Conservation (phyloP, 2,329 filamentous ascomycete species). For the Paecilomyces dactylethromorphus region DNA sequence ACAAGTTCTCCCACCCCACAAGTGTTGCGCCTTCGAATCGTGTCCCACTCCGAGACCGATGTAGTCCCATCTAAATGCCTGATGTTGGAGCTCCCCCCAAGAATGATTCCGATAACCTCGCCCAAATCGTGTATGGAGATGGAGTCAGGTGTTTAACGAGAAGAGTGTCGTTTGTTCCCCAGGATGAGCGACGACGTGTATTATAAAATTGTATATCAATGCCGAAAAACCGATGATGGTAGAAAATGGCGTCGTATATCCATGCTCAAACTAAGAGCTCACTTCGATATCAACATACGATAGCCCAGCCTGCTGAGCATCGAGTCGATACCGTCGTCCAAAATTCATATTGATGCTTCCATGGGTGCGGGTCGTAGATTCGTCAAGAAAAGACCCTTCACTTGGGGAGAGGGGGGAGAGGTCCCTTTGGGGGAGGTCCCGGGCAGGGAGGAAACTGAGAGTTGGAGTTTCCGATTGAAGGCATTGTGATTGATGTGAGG, state of each 20-base stretch:
- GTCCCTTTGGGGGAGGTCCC: slow-evolving; percentile 32
- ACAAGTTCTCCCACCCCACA: no score
- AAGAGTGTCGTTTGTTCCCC: not conserved
- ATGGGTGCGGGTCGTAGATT: not conserved
- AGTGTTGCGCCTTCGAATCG: not conserved
- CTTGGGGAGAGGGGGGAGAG: slow-evolving; percentile 33
- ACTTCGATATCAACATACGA: not conserved
- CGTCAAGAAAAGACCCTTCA: slow-evolving; percentile 13
- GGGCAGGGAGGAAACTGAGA: slow-evolving; percentile 34
- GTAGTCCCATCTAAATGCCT: not conserved
- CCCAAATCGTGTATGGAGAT: not conserved
- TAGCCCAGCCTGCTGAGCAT: not conserved
- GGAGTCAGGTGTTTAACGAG: not conserved
- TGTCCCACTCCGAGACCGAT: not conserved
- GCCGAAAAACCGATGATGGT: not conserved
- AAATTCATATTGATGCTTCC: not conserved
- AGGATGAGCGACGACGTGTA: not conserved
- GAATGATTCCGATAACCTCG: not conserved
- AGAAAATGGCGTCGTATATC: not conserved
- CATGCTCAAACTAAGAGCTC: not conserved
- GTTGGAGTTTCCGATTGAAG: slow-evolving; percentile 25
- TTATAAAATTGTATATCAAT: not conserved
- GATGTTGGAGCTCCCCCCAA: not conserved
- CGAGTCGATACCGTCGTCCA: not conserved
- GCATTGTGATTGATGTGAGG: slow-evolving; percentile 17